phyloP scores from a whole-genome alignment of 164 flowering plant genomes.

The Pachysandra terminalis region DNA sequence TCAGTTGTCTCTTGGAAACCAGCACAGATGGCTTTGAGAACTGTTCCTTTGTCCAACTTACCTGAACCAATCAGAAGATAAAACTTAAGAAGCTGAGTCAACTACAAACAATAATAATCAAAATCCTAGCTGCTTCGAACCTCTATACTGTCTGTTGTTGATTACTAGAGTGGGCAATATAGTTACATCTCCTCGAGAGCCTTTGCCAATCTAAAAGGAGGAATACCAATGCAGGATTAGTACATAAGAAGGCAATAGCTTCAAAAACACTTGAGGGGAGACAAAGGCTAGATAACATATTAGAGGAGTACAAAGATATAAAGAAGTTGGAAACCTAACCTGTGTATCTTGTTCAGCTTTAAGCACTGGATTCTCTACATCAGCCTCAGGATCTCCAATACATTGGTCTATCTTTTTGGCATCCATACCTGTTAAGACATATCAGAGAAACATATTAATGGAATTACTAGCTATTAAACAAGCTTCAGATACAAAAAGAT shows the following conservation, averaged over 20 bases:
- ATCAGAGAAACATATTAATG: background rate
- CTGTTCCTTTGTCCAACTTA: conserved; percentile 84
- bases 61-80: conserved; percentile 40
- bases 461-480: background rate
- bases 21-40: conserved; percentile 91
- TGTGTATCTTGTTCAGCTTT: conserved; percentile 86
- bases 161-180: conserved; percentile 95
- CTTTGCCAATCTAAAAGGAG: conserved; percentile 69
- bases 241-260: background rate
- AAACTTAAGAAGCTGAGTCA: background rate
- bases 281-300: background rate
- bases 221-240: background rate
- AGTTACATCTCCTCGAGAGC: conserved; percentile 92
- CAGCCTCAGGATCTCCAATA: conserved; percentile 78
- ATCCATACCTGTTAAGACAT: conserved; percentile 50
- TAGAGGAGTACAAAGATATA: background rate
- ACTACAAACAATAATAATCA: background rate
- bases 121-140: conserved; percentile 26
- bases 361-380: conserved; percentile 74
- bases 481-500: background rate
- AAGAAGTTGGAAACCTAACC: conserved; percentile 29
- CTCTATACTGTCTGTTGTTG: conserved; percentile 89
- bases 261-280: background rate
- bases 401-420: conserved; percentile 64
- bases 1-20: conserved; percentile 95